Conservation (phyloP, 2,329 filamentous ascomycete species). For the Simplicillium sp. region DNA sequence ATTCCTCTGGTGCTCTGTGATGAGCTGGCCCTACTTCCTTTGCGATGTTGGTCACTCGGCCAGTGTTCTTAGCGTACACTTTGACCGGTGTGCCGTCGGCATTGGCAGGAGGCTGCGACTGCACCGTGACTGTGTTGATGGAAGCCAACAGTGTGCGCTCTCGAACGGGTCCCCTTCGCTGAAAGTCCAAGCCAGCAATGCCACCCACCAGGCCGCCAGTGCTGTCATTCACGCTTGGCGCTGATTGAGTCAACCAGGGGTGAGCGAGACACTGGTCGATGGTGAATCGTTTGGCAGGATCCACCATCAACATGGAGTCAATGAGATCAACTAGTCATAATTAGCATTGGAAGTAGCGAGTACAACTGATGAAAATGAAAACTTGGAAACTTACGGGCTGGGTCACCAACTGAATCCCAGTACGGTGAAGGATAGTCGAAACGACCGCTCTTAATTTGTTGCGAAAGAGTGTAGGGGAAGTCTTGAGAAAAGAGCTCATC, state of each 20-base stretch:
- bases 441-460: slow-evolving; percentile 80
- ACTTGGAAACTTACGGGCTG: slow-evolving; percentile 50
- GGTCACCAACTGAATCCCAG: slow-evolving; percentile 56
- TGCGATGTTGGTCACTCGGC: slow-evolving; percentile 22
- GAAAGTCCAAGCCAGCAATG: slow-evolving; percentile 72
- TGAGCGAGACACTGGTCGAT: slow-evolving; percentile 87
- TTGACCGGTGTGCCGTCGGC: slow-evolving; percentile 54
- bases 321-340: slow-evolving; percentile 64
- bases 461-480: slow-evolving; percentile 76
- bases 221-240: slow-evolving; percentile 64
- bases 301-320: slow-evolving; percentile 86
- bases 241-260: slow-evolving; percentile 69
- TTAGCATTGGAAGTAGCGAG: neutral
- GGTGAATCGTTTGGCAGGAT: slow-evolving; percentile 73
- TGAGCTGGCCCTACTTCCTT: slow-evolving; percentile 60
- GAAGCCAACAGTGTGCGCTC: slow-evolving; percentile 79
- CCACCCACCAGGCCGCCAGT: slow-evolving; percentile 89
- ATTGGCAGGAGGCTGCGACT: slow-evolving; percentile 43
- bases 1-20: slow-evolving; percentile 61
- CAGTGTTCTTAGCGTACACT: slow-evolving; percentile 63
- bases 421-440: slow-evolving; percentile 97
- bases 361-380: neutral
- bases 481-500: slow-evolving; percentile 78
- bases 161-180: slow-evolving; percentile 66
- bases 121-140: slow-evolving; percentile 62